Conservation (phyloP, 2,329 filamentous ascomycete genomes). For the Colletotrichum horii region DNA sequence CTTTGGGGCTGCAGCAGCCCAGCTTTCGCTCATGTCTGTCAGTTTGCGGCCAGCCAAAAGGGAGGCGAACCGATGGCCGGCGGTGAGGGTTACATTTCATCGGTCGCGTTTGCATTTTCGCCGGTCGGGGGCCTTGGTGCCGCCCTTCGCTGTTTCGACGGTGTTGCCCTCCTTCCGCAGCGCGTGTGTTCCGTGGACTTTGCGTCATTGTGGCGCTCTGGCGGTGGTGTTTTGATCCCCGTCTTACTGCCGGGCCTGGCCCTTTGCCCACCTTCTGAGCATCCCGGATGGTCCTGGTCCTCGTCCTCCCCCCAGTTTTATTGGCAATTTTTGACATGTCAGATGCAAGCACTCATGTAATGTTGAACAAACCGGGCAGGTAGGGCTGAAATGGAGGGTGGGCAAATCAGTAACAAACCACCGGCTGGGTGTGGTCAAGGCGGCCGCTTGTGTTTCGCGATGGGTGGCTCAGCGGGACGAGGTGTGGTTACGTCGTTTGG, state of each 20-base stretch:
- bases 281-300: background rate
- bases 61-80: background rate
- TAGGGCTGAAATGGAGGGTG: background rate
- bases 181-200: background rate
- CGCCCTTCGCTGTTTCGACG: background rate
- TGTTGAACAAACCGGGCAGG: background rate
- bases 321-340: background rate
- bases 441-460: conserved; percentile 1
- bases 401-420: background rate
- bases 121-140: background rate
- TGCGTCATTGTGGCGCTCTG: conserved; percentile 13
- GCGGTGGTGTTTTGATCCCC: background rate
- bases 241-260: background rate
- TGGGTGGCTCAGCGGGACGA: background rate
- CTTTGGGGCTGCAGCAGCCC: background rate
- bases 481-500: background rate
- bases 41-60: background rate
- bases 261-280: background rate
- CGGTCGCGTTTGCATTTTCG: background rate
- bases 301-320: background rate
- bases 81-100: background rate
- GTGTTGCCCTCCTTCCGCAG: background rate
- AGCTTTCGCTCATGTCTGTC: background rate
- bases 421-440: background rate
- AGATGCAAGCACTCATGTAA: background rate